Conservation (phyloP, 176 grass and related monocot species). For the Oryza brachyantha region DNA sequence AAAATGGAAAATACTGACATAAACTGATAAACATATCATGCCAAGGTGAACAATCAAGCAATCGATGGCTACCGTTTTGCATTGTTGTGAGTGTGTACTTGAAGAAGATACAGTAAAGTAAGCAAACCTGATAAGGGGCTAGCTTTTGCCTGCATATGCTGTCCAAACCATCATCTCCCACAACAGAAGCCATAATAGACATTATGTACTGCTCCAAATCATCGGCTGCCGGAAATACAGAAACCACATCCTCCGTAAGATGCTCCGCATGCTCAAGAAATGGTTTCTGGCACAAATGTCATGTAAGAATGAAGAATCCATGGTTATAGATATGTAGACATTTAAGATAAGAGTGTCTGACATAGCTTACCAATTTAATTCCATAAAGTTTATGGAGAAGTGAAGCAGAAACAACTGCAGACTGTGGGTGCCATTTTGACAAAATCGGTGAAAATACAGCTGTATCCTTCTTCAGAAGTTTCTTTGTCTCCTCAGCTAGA, state of each 20-base stretch:
- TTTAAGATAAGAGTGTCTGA: neutral
- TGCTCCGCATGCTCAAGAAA: constrained; percentile 91
- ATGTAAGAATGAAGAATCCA: constrained; percentile 29
- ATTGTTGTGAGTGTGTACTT: neutral
- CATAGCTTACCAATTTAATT: constrained; percentile 75
- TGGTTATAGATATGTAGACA: constrained; percentile 1
- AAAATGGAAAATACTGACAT: neutral
- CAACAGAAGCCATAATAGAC: constrained; percentile 70
- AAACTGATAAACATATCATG: neutral
- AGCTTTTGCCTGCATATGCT: constrained; percentile 74
- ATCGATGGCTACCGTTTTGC: neutral
- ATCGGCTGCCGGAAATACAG: constrained; percentile 86
- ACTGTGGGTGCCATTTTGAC: constrained; percentile 80
- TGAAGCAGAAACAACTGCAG: constrained; percentile 87
- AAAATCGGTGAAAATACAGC: constrained; percentile 72
- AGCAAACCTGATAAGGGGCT: constrained; percentile 68
- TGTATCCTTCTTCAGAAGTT: constrained; percentile 88
- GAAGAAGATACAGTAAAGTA: constrained; percentile 14
- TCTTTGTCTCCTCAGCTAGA: constrained; percentile 86
- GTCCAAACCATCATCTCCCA: constrained; percentile 76
- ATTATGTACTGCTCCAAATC: constrained; percentile 84
- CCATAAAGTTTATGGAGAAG: constrained; percentile 97
- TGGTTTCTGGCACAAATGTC: constrained; percentile 62
- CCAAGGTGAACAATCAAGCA: constrained; percentile 29
- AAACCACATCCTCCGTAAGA: constrained; percentile 93